A percentile compares a stretch with the other conserved stretches of the same genome.
These are phyloP conservation scores for Cyberlindnera petersonii DNA, from an alignment of 805 yeast genomes.

Conservation along the genomic window DNA sequence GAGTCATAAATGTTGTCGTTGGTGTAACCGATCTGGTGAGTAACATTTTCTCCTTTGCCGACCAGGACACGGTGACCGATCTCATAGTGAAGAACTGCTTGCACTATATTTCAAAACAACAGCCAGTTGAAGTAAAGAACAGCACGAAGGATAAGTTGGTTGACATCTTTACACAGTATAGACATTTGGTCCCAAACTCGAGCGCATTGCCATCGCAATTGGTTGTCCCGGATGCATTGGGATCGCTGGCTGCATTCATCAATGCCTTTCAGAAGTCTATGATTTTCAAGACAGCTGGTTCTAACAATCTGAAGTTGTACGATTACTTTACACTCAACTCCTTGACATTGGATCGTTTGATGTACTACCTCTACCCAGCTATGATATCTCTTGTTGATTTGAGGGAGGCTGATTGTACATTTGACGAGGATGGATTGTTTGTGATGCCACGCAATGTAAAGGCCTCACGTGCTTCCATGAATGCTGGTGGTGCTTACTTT, in stretches of 20 bases:
- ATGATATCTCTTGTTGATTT: slow-evolving; percentile 69
- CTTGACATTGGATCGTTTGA: slow-evolving; percentile 52
- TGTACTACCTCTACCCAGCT: slow-evolving; percentile 74
- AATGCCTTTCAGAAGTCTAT: slow-evolving; percentile 67
- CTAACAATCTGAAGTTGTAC: slow-evolving; percentile 63
- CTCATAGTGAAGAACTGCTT: slow-evolving; percentile 50
- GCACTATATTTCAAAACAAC: slow-evolving; percentile 37
- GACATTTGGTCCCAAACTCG: slow-evolving; percentile 41
- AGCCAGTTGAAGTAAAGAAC: slow-evolving; percentile 44
- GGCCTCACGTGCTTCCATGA: slow-evolving; percentile 38
- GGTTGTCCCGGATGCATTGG: slow-evolving; percentile 76
- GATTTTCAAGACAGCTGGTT: slow-evolving; percentile 44
- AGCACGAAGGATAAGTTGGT: slow-evolving; percentile 51
- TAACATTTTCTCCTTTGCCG: slow-evolving; percentile 75
- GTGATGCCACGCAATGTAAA: slow-evolving; percentile 47
- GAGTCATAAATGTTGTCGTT: slow-evolving; percentile 81
- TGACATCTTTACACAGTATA: slow-evolving; percentile 57
- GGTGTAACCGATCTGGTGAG: slow-evolving; percentile 72
- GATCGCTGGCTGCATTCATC: slow-evolving; percentile 62
- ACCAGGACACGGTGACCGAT: slow-evolving; percentile 61
- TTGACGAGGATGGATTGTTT: slow-evolving; percentile 40
- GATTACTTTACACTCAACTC: slow-evolving; percentile 46
- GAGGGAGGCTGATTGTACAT: slow-evolving; percentile 51
- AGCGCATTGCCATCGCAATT: slow-evolving; percentile 55
- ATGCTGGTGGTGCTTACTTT: slow-evolving; percentile 74